Base-by-base conservation (phyloP, 805 yeast genomes). In the Lachancea meyersii region DNA sequence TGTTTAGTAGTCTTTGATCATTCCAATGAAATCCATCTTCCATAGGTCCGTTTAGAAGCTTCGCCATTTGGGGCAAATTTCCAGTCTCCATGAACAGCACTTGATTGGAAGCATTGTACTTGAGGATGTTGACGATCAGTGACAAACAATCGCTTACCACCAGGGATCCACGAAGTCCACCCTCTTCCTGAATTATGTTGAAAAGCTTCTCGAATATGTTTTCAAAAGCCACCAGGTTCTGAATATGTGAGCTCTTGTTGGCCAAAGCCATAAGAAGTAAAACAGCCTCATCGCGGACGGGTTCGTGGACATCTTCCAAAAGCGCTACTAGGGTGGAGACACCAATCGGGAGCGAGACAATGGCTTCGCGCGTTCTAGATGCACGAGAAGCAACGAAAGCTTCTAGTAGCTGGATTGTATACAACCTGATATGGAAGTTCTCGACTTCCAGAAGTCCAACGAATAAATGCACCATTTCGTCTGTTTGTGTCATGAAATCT, bases 221-320 rank as follows among this genome's bases (percentile, higher is more conserved):
- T 59, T 93, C 97, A 58, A 93, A 93, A 0, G 95, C 98, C 8
- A 94, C 94, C 16, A 93, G 67, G 55, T 88, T 89, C 60, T 93
- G 98, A 24, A 91, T 80, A 60, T 86, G 91, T 46, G 80, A 77
- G 53, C 87, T 86, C 46, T 85, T 82, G 52, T 81, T 80, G 10
- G 80, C 94, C 2, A 93, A 71, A 9, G 88, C 82, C 80, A 84
- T 81, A 39, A 94, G 68, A n/a, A 94, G 67, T 40, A 91, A 64
- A 28, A 91, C 80, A 2, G 93, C 79, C 63, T 93, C 95, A 60
- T 91, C 89, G 53, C 97, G 72, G 7, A 93, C 77, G 14, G 94
- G 95, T 48, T 91, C 97, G 49, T 85, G 75, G 43, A 71, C 50
- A 58, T 81, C 85, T 45, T 77, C 80, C 13, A 85, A 58, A 8